Evolutionary conservation across 495 filamentous ascomycete species (phyloP), one percentile per base, ranked within the genome.

Genomic region (Apodospora peruviana): DNA sequence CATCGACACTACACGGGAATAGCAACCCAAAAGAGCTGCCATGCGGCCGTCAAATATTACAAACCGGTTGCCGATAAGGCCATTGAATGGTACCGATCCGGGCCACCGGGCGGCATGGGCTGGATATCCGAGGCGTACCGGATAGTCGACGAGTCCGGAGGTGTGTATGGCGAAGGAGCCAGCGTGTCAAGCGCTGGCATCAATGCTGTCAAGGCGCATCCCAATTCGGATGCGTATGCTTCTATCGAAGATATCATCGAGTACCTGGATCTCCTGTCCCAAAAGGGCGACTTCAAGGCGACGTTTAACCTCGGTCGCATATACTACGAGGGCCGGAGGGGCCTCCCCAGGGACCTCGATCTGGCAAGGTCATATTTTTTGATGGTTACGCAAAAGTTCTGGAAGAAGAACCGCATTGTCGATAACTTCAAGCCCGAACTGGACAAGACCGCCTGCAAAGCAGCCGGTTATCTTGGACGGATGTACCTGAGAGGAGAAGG

Each of bases 401-500:
- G 93, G 93, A 81, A 81, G 36, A 86, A 84, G 50, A 66, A 64
- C 24, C 71, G 66, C 5, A 51, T 61, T 19, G 58, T 69, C 18
- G 71, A 74, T 19, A 70, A 68, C 51, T 65, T 61, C 29, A 73
- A 80, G 32, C 66, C 69, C 7, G 69, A 73, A 2, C 66, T 93
- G 18, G 91, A 95, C 49, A 95, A 89, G 60, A 72, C 86, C 23
- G 91, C 94, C 0, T 81, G 87, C 7, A 96, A 90, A 69, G 85
- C 90, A 1, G 91, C 93, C 16, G 93, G 91, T 7, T 91, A 88
- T 64, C 79, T 99, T 41, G 93, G 93, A 1, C 73, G 88, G 37
- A 99, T 97, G 88, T 91, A 88, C 62, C 67, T 97, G 41, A 86
- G 93, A 11, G 93, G 91, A 12, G 93, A 97, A 62, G 91, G 91